Evolutionary conservation across 176 grass and related monocot species (phyloP), one percentile per base, ranked within the genome.

Genomic region (Triticum monococcum): DNA sequence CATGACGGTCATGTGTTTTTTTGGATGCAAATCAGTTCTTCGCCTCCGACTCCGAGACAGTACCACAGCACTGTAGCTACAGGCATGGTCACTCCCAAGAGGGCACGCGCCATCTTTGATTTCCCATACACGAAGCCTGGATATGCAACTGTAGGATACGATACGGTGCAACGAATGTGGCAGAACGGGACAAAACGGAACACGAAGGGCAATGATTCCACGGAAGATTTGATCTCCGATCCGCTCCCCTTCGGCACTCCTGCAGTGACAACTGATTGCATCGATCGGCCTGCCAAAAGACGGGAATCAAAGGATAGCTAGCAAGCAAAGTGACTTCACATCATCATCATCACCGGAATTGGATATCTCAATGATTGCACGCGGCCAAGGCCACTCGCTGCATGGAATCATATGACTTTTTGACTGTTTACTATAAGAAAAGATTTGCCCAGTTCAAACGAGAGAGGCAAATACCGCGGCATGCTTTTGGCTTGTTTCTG

Each of bases 311-410:
- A 64, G 43, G 35, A 35, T 41, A 45, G 26, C 59, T 12, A 46
- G 23, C 4, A 52, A 79, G 79, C 68, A 84, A 77, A 68, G 68
- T 16, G 68, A 36, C 70, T 77, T 52, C 72, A 50, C 33, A 80
- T 67, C n/a, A 40, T 35, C 56, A 80, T 35, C 56, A 61, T 75
- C 72, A 75, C 48, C 40, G 0, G 56, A 11, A 43, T 7, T 84
- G 43, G 81, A 91, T 85, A 64, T 71, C 69, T 82, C 71, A 71
- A 77, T 81, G 86, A 88, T 91, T 77, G 50, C 50, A 6, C 16
- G 12, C 43, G 43, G 43, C 16, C 74, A 10, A 10, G 38, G 38
- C 38, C 38, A 40, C 35, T 36, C 48, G 28, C 28, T 30, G 28
- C 28, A 30, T 2, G 28, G 28, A 30, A 30, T 30, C 28, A 1